Percentiles rank a stretch among this genome's conserved stretches.
Evolutionary conservation across 202 grass and related monocot species (phyloP).

Genomic region (Digitaria exilis): DNA sequence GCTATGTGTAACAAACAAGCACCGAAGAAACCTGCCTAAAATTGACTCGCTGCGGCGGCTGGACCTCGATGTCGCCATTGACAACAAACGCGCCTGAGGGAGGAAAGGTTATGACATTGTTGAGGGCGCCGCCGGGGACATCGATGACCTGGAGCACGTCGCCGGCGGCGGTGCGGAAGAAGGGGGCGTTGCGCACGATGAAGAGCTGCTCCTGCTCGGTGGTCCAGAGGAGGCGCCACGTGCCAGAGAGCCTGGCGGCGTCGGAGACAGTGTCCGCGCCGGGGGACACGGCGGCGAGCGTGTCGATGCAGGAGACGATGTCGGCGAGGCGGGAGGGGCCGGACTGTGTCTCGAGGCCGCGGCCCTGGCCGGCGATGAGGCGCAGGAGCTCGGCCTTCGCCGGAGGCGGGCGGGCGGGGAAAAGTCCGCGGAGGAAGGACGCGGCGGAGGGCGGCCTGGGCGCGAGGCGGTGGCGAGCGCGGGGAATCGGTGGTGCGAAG

Average conservation of each 20-base stretch:
- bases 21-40: constrained; percentile 53
- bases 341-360: constrained; percentile 74
- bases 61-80: constrained; percentile 61
- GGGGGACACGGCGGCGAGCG: constrained; percentile 45
- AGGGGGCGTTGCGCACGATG: constrained; percentile 74
- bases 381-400: constrained; percentile 74
- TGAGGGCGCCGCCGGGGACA: constrained; percentile 52
- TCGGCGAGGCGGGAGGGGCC: constrained; percentile 60
- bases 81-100: constrained; percentile 85
- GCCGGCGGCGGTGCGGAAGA: constrained; percentile 81
- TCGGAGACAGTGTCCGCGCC: constrained; percentile 58
- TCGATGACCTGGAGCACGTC: constrained; percentile 97
- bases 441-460: constrained; percentile 9
- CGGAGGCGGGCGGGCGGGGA: constrained; percentile 28
- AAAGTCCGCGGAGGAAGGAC: constrained; percentile 36
- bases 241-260: constrained; percentile 59
- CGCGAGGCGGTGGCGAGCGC: constrained; percentile 2
- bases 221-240: constrained; percentile 93
- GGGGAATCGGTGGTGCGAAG: neutral
- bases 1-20: neutral
- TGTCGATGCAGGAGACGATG: constrained; percentile 80
- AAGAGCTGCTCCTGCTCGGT: constrained; percentile 98
- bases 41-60: constrained; percentile 86
- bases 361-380: constrained; percentile 76
- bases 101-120: constrained; percentile 97